These are phyloP conservation scores for Macrophomina phaseolina DNA, from an alignment of 2,329 filamentous ascomycete species.

Conservation along the genomic window DNA sequence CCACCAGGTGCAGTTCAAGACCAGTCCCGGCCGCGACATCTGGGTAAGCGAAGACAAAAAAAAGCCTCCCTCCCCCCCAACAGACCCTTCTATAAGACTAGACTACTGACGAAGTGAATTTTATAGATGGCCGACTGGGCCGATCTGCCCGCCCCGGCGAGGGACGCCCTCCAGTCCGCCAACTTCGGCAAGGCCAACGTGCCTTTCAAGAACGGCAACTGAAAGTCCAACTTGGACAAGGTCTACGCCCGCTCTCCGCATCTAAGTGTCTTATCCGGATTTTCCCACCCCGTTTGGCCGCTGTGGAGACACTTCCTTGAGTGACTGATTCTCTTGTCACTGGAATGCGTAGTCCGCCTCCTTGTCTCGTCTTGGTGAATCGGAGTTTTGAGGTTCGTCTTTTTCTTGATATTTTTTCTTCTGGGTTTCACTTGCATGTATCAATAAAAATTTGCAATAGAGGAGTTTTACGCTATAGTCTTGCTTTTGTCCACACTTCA, in stretches of 20 bases:
- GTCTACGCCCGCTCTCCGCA: neutral
- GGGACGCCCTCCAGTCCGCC: constrained; percentile 44
- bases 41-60: neutral
- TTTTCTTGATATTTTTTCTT: too few relatives aligned
- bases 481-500: too few relatives aligned
- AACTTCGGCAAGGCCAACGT: constrained; percentile 52
- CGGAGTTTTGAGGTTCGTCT: too few relatives aligned
- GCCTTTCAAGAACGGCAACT: constrained; percentile 45
- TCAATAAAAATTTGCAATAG: too few relatives aligned
- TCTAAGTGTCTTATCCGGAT: too few relatives aligned
- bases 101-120: neutral
- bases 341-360: too few relatives aligned
- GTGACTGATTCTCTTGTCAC: too few relatives aligned
- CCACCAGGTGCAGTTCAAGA: constrained; percentile 40
- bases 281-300: too few relatives aligned
- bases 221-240: constrained; percentile 16
- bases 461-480: too few relatives aligned
- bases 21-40: neutral
- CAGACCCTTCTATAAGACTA: neutral
- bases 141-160: constrained; percentile 42
- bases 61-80: neutral
- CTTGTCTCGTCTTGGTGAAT: too few relatives aligned
- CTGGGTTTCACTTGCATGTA: too few relatives aligned
- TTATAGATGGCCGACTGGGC: constrained; percentile 52
- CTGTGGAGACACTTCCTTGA: too few relatives aligned